Percentiles rank a stretch among this genome's conserved stretches.
Conservation (phyloP, 2,329 filamentous ascomycete species). For the Teratosphaeria destructans region DNA sequence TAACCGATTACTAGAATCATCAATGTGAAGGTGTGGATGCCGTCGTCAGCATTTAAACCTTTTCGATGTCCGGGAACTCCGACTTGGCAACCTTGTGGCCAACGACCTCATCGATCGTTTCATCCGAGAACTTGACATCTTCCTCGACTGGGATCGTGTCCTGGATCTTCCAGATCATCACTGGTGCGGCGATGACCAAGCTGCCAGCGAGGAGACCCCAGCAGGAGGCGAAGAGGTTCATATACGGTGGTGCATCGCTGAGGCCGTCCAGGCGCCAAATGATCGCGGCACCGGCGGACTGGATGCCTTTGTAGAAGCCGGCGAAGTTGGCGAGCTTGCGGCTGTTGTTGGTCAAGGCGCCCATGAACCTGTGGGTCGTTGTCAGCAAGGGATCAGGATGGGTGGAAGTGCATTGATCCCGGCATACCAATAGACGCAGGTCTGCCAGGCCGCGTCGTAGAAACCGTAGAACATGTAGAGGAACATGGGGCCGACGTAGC, state of each 20-base stretch:
- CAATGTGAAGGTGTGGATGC: neutral
- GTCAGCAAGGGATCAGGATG: neutral
- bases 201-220: slow-evolving; percentile 70
- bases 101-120: slow-evolving; percentile 62
- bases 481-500: slow-evolving; percentile 72
- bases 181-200: slow-evolving; percentile 64
- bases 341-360: slow-evolving; percentile 81
- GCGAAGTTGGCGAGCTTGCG: slow-evolving; percentile 87
- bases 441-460: slow-evolving; percentile 85
- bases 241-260: slow-evolving; percentile 46
- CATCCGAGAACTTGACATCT: slow-evolving; percentile 75
- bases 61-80: neutral
- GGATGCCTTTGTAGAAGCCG: slow-evolving; percentile 82
- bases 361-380: slow-evolving; percentile 61
- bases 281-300: slow-evolving; percentile 74
- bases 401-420: neutral
- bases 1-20: neutral
- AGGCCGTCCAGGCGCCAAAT: slow-evolving; percentile 60
- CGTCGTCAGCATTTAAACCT: slow-evolving; percentile 1
- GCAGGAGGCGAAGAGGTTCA: slow-evolving; percentile 60
- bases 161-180: slow-evolving; percentile 69
- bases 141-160: slow-evolving; percentile 74
- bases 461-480: slow-evolving; percentile 85
- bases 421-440: slow-evolving; percentile 70
- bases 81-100: slow-evolving; percentile 1